phyloP scores from a whole-genome alignment of 164 flowering plant species.

The Litsea cubeba region DNA sequence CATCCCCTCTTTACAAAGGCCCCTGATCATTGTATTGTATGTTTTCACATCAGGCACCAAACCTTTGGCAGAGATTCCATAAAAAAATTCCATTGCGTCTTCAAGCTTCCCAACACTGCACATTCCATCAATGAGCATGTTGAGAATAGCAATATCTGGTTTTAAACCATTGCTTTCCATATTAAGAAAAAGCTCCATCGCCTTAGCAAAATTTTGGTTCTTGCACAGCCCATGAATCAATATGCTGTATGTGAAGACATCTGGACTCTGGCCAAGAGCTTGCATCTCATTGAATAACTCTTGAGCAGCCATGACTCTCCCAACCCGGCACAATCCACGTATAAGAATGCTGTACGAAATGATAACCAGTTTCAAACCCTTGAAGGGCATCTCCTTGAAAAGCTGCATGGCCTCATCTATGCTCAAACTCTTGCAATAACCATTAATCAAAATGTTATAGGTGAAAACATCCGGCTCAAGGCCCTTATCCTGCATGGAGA shows the following conservation, averaged over 20 bases:
- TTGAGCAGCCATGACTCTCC: constrained; percentile 36
- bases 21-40: constrained; percentile 4
- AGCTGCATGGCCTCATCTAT: constrained; percentile 32
- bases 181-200: neutral
- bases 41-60: constrained; percentile 10
- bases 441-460: constrained; percentile 44
- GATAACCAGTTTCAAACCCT: constrained; percentile 30
- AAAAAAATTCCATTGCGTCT: constrained; percentile 4
- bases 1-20: constrained; percentile 5
- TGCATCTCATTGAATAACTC: constrained; percentile 36
- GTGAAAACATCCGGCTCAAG: constrained; percentile 22
- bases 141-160: neutral
- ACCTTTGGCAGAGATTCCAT: neutral
- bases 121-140: constrained; percentile 1
- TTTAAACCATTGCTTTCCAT: neutral
- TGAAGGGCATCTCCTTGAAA: constrained; percentile 26
- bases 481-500: constrained; percentile 28
- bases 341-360: constrained; percentile 34
- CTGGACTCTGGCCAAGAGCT: neutral
- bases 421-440: constrained; percentile 27
- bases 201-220: neutral
- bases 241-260: neutral
- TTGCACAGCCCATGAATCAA: constrained; percentile 1
- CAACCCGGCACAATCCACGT: constrained; percentile 32
- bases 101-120: constrained; percentile 3